Percentiles rank a stretch among this genome's conserved stretches.
Evolutionary conservation across 805 yeast species (phyloP).

Genomic region (Blastobotrys mokoenaii): DNA sequence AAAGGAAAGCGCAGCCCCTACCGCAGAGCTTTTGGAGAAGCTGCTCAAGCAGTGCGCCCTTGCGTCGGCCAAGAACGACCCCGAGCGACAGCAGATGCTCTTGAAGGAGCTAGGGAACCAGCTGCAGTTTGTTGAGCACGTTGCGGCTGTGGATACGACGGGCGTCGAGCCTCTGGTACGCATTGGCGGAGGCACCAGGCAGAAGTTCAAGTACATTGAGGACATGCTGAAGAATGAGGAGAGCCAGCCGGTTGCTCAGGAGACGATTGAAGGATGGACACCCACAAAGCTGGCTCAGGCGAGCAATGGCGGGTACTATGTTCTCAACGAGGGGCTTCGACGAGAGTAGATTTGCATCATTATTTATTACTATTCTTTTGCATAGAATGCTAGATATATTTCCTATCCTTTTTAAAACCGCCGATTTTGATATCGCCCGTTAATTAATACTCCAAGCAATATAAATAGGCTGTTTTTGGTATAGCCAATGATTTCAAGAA

Average conservation of each 20-base stretch:
- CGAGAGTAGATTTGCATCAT: background rate
- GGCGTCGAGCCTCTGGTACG: constrained; percentile 29
- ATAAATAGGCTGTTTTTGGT: too few species aligned
- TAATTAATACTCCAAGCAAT: too few species aligned
- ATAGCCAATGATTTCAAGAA: too few species aligned
- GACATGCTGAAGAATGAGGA: constrained; percentile 3
- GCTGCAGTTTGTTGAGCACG: constrained; percentile 31
- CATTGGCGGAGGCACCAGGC: constrained; percentile 15
- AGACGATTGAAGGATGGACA: constrained; percentile 18
- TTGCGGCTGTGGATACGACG: constrained; percentile 27
- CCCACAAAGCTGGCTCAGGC: constrained; percentile 23
- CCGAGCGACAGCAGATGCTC: constrained; percentile 14
- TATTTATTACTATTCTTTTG: background rate
- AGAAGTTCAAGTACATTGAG: constrained; percentile 13
- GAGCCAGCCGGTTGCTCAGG: constrained; percentile 10
- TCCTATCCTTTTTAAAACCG: background rate
- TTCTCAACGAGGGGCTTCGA: constrained; percentile 19
- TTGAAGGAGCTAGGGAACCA: constrained; percentile 27
- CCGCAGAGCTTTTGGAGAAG: constrained; percentile 18
- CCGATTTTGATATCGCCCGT: too few species aligned
- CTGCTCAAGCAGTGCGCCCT: constrained; percentile 26
- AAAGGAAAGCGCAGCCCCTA: constrained; percentile 13
- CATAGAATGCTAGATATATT: background rate
- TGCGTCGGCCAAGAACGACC: constrained; percentile 13
- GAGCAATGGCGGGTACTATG: constrained; percentile 20